phyloP scores from a whole-genome alignment of 306 rosid species.

The Ammopiptanthus mongolicus region DNA sequence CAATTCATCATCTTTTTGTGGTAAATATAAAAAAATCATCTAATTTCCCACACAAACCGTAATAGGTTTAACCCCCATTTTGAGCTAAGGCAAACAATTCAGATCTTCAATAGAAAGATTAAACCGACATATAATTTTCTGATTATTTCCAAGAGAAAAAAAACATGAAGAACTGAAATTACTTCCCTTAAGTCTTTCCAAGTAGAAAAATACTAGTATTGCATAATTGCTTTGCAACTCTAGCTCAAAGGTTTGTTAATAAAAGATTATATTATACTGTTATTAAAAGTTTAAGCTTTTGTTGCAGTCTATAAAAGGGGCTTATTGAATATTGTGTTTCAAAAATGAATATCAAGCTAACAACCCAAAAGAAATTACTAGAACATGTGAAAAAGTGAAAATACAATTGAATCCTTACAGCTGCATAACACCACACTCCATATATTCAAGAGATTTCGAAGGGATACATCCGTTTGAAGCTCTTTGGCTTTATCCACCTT shows the following conservation, averaged over 20 bases:
- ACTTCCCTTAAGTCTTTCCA: not conserved
- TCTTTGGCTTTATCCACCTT: constrained; percentile 49
- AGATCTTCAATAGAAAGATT: not conserved
- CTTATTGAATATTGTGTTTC: too few relatives aligned
- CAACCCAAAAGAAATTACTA: not conserved
- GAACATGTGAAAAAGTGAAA: not conserved
- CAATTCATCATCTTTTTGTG: not conserved
- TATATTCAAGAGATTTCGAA: constrained; percentile 32
- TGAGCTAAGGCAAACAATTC: not conserved
- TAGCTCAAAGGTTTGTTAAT: not conserved
- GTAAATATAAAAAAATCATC: too few relatives aligned
- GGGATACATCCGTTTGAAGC: constrained; percentile 33
- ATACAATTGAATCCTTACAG: constrained; percentile 23
- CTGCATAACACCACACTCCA: constrained; percentile 50
- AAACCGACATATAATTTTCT: not conserved
- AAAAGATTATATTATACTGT: not conserved
- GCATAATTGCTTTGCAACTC: not conserved
- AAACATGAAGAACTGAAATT: not conserved
- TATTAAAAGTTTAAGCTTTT: not conserved
- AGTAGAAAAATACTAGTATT: not conserved
- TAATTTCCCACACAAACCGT: not conserved
- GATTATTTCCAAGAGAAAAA: not conserved
- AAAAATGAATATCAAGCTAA: too few relatives aligned
- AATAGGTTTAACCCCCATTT: not conserved
- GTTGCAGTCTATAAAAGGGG: not conserved